Conservation (phyloP, 2,329 filamentous ascomycete species). For the Botrytis medusae region DNA sequence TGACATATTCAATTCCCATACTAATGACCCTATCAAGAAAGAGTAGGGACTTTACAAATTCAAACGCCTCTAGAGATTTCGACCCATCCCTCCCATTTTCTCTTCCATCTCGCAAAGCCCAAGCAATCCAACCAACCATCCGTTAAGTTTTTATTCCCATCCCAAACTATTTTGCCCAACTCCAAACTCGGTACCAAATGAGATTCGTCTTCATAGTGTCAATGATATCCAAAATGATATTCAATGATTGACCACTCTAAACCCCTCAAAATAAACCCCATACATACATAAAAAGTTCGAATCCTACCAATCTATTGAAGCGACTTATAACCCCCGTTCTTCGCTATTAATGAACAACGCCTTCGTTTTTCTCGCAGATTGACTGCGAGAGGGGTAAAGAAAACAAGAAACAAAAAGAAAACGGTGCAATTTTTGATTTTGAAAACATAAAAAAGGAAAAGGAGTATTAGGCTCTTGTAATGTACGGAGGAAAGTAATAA, state of each 20-base stretch:
- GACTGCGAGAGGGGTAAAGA: neutral
- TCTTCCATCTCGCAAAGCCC: constrained; percentile 13
- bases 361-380: neutral
- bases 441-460: constrained; percentile 1
- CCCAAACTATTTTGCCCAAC: constrained; percentile 6
- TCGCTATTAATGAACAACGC: neutral
- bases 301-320: constrained; percentile 16
- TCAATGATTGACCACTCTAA: constrained; percentile 14
- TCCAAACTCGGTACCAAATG: constrained; percentile 3
- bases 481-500: neutral
- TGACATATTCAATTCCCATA: neutral
- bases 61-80: constrained; percentile 15
- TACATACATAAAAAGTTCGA: neutral
- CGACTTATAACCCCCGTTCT: constrained; percentile 5
- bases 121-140: constrained; percentile 6
- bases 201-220: constrained; percentile 7
- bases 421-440: constrained; percentile 5
- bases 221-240: constrained; percentile 18
- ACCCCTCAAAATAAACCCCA: neutral
- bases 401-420: constrained; percentile 13
- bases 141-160: neutral
- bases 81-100: constrained; percentile 8
- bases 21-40: neutral
- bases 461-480: neutral
- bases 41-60: neutral